Percentiles rank a stretch among this genome's conserved stretches.
Evolutionary conservation across 73 alveolate species (phyloP).

Genomic region (Paramecium primaurelia): DNA sequence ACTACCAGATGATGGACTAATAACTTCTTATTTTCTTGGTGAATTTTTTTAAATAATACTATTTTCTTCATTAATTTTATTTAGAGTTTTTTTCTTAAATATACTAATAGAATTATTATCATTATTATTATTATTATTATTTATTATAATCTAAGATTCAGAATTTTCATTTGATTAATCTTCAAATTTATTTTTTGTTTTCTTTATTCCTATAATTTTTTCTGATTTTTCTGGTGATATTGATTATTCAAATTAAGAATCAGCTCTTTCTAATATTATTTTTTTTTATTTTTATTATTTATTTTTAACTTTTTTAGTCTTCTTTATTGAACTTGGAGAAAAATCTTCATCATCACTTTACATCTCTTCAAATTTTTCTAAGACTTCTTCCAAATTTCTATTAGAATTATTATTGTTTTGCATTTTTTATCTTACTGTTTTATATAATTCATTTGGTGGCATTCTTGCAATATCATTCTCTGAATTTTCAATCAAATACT

Average conservation of each 20-base stretch:
- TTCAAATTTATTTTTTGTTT: neutral
- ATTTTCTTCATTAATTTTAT: conserved; percentile 11
- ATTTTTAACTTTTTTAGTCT: neutral
- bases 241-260: neutral
- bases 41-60: neutral
- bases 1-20: neutral
- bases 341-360: conserved; percentile 1
- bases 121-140: neutral
- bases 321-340: neutral
- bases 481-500: neutral
- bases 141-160: neutral
- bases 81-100: neutral
- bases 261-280: neutral
- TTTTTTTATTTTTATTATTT: neutral
- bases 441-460: conserved; percentile 42
- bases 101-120: neutral
- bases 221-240: neutral
- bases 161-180: neutral
- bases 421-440: neutral
- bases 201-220: neutral
- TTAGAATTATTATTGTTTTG: neutral
- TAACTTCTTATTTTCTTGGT: neutral
- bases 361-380: neutral
- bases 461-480: conserved; percentile 2
- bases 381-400: neutral